phyloP scores from a whole-genome alignment of 2,329 filamentous ascomycete species.

The Microcera coccophila region DNA sequence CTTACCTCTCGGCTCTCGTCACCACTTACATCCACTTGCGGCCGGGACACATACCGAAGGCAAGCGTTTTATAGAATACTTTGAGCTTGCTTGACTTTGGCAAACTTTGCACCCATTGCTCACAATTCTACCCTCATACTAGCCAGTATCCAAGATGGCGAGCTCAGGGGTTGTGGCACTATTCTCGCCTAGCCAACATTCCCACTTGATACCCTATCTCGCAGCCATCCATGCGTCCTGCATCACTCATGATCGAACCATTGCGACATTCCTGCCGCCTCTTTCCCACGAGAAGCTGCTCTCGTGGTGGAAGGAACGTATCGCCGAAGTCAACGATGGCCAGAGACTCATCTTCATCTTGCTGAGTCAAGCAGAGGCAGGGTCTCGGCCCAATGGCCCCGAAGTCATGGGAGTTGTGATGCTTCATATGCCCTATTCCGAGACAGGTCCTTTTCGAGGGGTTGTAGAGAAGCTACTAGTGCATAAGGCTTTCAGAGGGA shows the following conservation, averaged over 20 bases:
- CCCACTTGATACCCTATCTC: conserved; percentile 52
- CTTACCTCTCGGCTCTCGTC: too few relatives aligned
- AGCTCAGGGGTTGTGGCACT: conserved; percentile 36
- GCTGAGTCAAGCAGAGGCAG: conserved; percentile 34
- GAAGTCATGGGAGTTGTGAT: conserved; percentile 55
- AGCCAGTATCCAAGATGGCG: conserved; percentile 30
- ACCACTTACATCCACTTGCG: too few relatives aligned
- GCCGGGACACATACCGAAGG: too few relatives aligned
- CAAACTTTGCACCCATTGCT: too few relatives aligned
- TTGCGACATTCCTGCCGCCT: conserved; percentile 58
- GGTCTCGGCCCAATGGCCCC: conserved; percentile 36
- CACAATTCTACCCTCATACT: too few relatives aligned
- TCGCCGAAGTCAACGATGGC: conserved; percentile 44
- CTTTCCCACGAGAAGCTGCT: conserved; percentile 53
- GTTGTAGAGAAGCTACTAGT: conserved; percentile 57
- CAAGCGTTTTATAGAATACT: too few relatives aligned
- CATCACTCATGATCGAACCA: conserved; percentile 54
- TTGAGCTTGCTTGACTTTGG: too few relatives aligned
- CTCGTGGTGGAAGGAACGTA: conserved; percentile 53
- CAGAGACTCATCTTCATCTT: conserved; percentile 52
- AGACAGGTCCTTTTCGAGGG: conserved; percentile 55
- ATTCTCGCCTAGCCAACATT: conserved; percentile 44
- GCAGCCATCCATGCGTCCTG: conserved; percentile 56
- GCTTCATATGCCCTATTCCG: conserved; percentile 47
- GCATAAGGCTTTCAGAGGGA: conserved; percentile 45